phyloP scores from a whole-genome alignment of 2,329 filamentous ascomycete species.

The Bertia moriformis region DNA sequence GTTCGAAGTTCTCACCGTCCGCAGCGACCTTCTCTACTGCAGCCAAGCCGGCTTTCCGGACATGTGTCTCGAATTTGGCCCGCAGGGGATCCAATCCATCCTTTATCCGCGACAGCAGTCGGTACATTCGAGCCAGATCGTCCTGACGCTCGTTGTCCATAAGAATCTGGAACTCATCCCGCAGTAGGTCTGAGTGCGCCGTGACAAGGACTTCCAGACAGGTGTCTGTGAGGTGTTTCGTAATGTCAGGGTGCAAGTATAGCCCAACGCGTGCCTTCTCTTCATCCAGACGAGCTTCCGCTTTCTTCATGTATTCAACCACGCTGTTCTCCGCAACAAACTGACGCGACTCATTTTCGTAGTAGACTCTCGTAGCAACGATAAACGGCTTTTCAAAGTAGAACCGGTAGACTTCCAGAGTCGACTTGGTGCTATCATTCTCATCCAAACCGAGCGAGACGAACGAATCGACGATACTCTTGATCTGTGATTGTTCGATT shows the following conservation, averaged over 20 bases:
- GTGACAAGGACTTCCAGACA: constrained; percentile 84
- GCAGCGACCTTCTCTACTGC: constrained; percentile 84
- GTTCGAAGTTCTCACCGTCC: constrained; percentile 79
- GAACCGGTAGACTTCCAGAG: constrained; percentile 81
- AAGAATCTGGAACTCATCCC: constrained; percentile 89
- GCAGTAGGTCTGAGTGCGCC: constrained; percentile 69
- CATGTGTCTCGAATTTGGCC: constrained; percentile 78
- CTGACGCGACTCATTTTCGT: constrained; percentile 78
- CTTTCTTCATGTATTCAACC: constrained; percentile 99
- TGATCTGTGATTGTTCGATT: constrained; percentile 92
- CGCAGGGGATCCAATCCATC: constrained; percentile 83
- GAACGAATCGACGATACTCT: constrained; percentile 91
- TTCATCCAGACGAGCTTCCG: constrained; percentile 73
- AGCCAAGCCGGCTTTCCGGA: constrained; percentile 72
- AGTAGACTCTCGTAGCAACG: constrained; percentile 69
- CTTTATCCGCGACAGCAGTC: constrained; percentile 72
- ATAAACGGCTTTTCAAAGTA: constrained; percentile 92
- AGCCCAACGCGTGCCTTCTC: constrained; percentile 87
- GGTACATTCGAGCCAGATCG: constrained; percentile 94
- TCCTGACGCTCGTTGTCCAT: constrained; percentile 89
- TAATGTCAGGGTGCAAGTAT: constrained; percentile 84
- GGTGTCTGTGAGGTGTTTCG: constrained; percentile 65
- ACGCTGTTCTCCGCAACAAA: constrained; percentile 95
- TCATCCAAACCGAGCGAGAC: constrained; percentile 91
- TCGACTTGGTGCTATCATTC: constrained; percentile 81